Conservation (phyloP, 1,284 basidiomycete genomes). For the Ceratobasidium sp. region DNA sequence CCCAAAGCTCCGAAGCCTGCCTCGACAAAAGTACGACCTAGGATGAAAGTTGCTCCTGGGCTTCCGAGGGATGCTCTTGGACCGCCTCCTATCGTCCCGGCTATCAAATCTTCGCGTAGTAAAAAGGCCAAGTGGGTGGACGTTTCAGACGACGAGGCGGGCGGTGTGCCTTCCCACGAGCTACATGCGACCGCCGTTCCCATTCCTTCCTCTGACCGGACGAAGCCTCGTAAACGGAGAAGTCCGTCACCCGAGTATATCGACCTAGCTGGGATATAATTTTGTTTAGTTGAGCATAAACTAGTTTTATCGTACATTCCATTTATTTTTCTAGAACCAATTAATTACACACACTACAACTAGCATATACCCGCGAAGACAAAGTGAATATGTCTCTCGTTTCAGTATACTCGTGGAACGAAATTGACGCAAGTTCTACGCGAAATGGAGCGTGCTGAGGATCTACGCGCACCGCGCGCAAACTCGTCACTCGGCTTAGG, state of each 20-base stretch:
- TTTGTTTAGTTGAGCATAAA: background rate
- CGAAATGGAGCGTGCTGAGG: no score
- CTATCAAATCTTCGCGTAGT: background rate
- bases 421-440: no score
- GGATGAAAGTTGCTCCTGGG: no score
- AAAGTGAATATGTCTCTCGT: no score
- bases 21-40: background rate
- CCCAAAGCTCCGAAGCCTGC: background rate
- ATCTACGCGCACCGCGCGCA: no score
- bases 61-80: no score
- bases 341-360: no score
- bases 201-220: background rate
- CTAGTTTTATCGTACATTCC: no score
- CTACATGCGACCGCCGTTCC: background rate
- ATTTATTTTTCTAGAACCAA: no score
- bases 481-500: no score
- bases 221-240: background rate
- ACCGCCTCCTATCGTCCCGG: background rate
- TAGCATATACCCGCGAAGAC: no score
- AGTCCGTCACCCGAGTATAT: constrained; percentile 36
- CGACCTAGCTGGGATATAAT: constrained; percentile 17
- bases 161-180: background rate
- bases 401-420: no score
- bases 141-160: background rate
- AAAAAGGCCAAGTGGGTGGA: background rate